A percentile compares a stretch with the other conserved stretches of the same genome.
Evolutionary conservation across 139 green algal genomes (phyloP).

Genomic region (Mychonastes homosphaera): DNA sequence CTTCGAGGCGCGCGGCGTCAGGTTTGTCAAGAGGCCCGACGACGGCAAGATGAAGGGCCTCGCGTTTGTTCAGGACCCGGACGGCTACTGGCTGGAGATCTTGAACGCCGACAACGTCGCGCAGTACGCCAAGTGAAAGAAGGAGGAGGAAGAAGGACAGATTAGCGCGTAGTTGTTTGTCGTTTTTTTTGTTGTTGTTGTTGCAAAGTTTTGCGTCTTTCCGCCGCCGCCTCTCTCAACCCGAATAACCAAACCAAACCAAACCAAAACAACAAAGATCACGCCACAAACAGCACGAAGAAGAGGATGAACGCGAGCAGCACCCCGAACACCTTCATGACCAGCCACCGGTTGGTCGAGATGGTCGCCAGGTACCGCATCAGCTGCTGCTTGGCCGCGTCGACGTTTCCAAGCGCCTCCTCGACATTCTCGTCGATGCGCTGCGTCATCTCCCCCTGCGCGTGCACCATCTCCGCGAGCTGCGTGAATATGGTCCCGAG

Average conservation of each 20-base stretch:
- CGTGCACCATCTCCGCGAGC: slow-evolving; percentile 83
- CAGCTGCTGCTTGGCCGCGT: slow-evolving; percentile 84
- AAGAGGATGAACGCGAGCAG: slow-evolving; percentile 67
- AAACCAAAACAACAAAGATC: slow-evolving; percentile 21
- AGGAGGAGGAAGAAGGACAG: neutral
- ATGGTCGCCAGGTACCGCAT: slow-evolving; percentile 94
- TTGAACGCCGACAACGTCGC: no score
- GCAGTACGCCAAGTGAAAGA: no score
- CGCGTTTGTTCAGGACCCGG: slow-evolving; percentile 71
- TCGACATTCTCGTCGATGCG: slow-evolving; percentile 98
- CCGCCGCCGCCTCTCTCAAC: neutral
- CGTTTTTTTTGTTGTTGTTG: neutral
- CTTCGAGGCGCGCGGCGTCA: slow-evolving; percentile 66
- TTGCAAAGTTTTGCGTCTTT: neutral
- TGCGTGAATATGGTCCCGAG: slow-evolving; percentile 97
- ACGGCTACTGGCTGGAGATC: slow-evolving; percentile 48
- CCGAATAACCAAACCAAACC: neutral
- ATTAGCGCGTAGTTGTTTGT: no score
- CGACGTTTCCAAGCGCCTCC: slow-evolving; percentile 90
- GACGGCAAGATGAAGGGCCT: slow-evolving; percentile 75
- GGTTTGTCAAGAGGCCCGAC: slow-evolving; percentile 84
- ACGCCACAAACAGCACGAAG: slow-evolving; percentile 79
- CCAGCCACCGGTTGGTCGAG: slow-evolving; percentile 81
- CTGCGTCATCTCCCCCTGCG: slow-evolving; percentile 81
- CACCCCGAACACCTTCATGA: slow-evolving; percentile 77